Evolutionary conservation across 768 basidiomycete genomes (phyloP).

Genomic region (Sarcodon aspratus): DNA sequence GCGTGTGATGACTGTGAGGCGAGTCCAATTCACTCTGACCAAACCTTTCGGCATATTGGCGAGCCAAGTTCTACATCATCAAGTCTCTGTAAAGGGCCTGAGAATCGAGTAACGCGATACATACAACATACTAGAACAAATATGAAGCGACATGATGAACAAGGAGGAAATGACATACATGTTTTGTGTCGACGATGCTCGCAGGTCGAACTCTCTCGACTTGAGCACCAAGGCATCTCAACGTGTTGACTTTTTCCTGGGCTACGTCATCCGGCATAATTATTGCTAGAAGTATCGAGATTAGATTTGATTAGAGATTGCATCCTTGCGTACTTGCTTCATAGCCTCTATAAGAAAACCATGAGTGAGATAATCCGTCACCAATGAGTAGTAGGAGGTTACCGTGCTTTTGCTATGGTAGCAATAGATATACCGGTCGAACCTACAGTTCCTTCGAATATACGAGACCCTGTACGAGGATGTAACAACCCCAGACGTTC

Average conservation of each 20-base stretch:
- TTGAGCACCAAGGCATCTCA: conserved; percentile 77
- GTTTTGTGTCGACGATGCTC: conserved; percentile 94
- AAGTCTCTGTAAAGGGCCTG: not conserved
- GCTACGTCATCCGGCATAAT: conserved; percentile 88
- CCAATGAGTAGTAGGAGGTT: conserved; percentile 1
- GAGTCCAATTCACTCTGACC: conserved; percentile 29
- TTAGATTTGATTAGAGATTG: not conserved
- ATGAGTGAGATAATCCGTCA: not conserved
- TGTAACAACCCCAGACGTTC: conserved; percentile 72
- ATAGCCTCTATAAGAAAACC: conserved; percentile 52
- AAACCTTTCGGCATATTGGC: conserved; percentile 66
- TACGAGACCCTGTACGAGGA: conserved; percentile 81
- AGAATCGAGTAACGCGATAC: not conserved
- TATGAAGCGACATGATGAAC: conserved; percentile 3
- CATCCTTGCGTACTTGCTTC: conserved; percentile 52
- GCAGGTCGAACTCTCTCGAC: conserved; percentile 88
- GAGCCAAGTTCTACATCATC: conserved; percentile 67
- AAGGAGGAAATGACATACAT: conserved; percentile 36
- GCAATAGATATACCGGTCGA: conserved; percentile 96
- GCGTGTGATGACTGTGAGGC: not conserved
- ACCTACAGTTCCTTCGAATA: conserved; percentile 96
- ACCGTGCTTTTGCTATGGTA: conserved; percentile 84
- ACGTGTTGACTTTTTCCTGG: conserved; percentile 80
- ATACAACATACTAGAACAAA: conserved; percentile 5
- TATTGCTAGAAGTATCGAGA: conserved; percentile 41